Conservation (phyloP, 345 rosid genomes). For the Mangifera indica region DNA sequence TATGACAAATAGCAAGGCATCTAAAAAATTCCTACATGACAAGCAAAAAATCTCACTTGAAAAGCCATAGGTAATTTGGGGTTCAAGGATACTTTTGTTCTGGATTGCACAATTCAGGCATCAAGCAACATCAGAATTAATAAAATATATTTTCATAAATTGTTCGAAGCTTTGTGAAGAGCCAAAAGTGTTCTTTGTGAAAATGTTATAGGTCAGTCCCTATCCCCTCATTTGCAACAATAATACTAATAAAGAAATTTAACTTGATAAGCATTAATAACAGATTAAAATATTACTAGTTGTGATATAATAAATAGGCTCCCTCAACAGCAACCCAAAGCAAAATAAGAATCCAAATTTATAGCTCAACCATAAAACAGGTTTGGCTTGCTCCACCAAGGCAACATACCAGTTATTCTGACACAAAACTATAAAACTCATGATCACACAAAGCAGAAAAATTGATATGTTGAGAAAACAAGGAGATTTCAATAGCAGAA, state of each 20-base stretch:
- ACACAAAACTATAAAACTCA: background rate
- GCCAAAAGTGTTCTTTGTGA: background rate
- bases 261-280: background rate
- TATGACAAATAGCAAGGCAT: constrained; percentile 99
- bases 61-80: constrained; percentile 7
- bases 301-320: background rate
- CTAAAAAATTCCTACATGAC: constrained; percentile 85
- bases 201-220: too few species aligned
- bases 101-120: background rate
- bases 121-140: background rate
- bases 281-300: background rate
- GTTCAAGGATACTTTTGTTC: background rate
- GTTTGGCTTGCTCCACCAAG: background rate
- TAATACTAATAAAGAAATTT: background rate
- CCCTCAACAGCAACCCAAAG: constrained; percentile 1
- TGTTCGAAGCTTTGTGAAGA: background rate
- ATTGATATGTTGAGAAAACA: too few species aligned
- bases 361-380: background rate
- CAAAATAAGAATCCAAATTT: background rate
- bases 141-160: background rate
- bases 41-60: constrained; percentile 20
- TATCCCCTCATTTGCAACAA: background rate
- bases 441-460: too few species aligned
- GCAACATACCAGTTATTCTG: constrained; percentile 2
- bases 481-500: background rate